Percentiles rank a stretch among this genome's conserved stretches.
phyloP scores from a whole-genome alignment of 2,329 filamentous ascomycete species.

The Trichoderma endophyticum region DNA sequence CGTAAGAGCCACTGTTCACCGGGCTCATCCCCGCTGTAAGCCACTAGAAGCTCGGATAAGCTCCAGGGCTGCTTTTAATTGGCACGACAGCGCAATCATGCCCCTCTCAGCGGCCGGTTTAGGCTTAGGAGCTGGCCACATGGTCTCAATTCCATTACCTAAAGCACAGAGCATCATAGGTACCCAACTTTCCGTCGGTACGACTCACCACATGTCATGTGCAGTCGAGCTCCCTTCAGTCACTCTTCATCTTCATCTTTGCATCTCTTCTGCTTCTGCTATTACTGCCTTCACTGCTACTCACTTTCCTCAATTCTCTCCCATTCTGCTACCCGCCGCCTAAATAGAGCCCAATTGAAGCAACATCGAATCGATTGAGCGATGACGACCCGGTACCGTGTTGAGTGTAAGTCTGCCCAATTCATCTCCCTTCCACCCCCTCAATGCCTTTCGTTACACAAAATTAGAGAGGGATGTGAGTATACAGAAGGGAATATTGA shows the following conservation, averaged over 20 bases:
- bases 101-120: neutral
- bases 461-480: neutral
- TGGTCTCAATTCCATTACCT: neutral
- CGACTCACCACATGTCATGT: neutral
- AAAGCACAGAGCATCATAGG: neutral
- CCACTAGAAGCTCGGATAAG: neutral
- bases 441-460: neutral
- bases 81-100: neutral
- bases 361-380: neutral
- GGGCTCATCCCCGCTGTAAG: neutral
- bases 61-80: neutral
- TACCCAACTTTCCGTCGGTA: neutral
- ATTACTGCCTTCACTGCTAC: neutral
- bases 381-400: conserved; percentile 65
- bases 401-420: conserved; percentile 61
- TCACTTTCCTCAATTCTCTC: neutral
- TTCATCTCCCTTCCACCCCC: neutral
- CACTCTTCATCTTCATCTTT: neutral
- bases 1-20: neutral
- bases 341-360: neutral
- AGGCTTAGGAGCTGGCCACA: neutral
- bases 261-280: neutral
- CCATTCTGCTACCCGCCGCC: neutral
- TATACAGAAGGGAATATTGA: too few species aligned
- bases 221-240: neutral